Conservation (phyloP, 2,329 filamentous ascomycete species). For the Sporothrix inflata region DNA sequence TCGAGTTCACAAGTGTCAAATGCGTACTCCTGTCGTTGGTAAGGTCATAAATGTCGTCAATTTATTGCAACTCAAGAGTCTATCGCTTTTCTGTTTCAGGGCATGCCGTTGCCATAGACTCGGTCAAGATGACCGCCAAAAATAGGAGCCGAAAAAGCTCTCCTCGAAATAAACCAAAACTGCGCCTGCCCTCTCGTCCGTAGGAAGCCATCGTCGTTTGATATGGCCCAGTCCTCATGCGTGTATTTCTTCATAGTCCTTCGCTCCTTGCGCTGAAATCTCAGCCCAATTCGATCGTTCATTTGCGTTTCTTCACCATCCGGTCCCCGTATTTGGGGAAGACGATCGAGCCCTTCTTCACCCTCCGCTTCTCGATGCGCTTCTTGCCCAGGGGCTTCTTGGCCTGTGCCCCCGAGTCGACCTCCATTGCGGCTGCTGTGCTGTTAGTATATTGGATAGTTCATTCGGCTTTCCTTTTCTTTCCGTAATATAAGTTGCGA, state of each 20-base stretch:
- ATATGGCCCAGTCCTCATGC: not conserved
- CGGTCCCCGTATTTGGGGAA: slow-evolving; percentile 63
- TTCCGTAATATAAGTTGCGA: not conserved
- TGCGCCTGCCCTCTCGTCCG: slow-evolving; percentile 2
- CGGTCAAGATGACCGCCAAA: not conserved
- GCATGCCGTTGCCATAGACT: not conserved
- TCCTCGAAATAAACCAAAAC: slow-evolving; percentile 16
- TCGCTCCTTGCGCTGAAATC: not conserved
- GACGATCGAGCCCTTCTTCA: slow-evolving; percentile 60
- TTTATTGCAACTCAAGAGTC: slow-evolving; percentile 13
- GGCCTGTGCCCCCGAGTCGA: slow-evolving; percentile 48
- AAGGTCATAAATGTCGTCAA: slow-evolving; percentile 28
- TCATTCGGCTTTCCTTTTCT: not conserved
- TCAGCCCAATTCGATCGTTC: not conserved
- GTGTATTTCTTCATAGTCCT: not conserved
- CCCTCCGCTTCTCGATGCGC: slow-evolving; percentile 60
- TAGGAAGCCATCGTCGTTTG: not conserved
- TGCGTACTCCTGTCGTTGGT: not conserved
- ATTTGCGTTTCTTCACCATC: slow-evolving; percentile 48
- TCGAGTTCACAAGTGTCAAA: not conserved
- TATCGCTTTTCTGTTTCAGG: slow-evolving; percentile 12
- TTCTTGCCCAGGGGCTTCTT: slow-evolving; percentile 54
- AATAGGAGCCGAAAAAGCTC: not conserved
- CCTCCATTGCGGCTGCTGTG: slow-evolving; percentile 55
- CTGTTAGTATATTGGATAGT: not conserved